Evolutionary conservation across 768 basidiomycete genomes (phyloP).

Genomic region (Boletales sp.): DNA sequence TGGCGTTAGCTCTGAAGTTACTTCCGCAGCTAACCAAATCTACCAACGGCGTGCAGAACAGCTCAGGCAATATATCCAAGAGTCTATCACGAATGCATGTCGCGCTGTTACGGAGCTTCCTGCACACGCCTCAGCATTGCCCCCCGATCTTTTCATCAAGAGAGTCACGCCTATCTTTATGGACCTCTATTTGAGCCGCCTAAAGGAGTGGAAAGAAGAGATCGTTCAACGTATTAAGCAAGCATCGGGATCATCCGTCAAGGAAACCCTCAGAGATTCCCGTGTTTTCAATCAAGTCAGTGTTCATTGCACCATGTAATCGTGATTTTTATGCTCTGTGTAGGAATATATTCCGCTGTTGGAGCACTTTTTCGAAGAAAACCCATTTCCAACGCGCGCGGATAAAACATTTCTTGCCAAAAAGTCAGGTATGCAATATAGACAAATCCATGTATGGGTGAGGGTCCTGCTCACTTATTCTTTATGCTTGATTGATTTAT

Average conservation of each 20-base stretch:
- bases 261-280: accelerated
- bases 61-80: no score
- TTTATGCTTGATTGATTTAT: neutral
- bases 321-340: no score
- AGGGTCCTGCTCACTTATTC: neutral
- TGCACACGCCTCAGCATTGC: no score
- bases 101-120: no score
- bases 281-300: slow-evolving; percentile 5
- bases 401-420: slow-evolving; percentile 41
- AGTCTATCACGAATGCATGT: no score
- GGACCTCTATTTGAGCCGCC: no score
- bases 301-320: no score
- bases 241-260: accelerated
- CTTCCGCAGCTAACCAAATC: no score
- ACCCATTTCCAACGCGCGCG: slow-evolving; percentile 42
- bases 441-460: slow-evolving; percentile 59
- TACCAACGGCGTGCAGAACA: no score
- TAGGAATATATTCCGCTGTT: slow-evolving; percentile 47
- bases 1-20: no score
- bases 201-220: slow-evolving; percentile 3
- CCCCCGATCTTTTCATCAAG: no score
- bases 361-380: slow-evolving; percentile 45
- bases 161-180: no score
- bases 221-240: neutral
- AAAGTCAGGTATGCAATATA: slow-evolving; percentile 39